phyloP scores from a whole-genome alignment of 106 monocot species.

The Dactylorhiza incarnata region DNA sequence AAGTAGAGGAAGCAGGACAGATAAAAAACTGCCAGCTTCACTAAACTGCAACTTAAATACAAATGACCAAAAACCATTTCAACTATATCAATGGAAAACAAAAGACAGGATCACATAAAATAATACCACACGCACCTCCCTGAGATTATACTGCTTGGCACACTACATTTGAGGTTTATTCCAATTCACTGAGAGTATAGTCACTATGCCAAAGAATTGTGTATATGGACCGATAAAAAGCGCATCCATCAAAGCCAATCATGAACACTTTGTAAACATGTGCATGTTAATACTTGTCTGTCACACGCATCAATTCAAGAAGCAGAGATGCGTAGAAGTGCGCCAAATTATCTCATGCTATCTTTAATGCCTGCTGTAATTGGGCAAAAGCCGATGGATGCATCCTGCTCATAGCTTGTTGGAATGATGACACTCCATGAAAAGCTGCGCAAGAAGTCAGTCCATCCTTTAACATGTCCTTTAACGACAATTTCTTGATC shows the following conservation, averaged over 20 bases:
- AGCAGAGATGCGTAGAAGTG: neutral
- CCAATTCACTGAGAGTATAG: neutral
- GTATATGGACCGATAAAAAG: conserved; percentile 1
- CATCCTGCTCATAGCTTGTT: conserved; percentile 77
- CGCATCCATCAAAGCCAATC: neutral
- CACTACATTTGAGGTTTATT: neutral
- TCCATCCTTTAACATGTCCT: conserved; percentile 73
- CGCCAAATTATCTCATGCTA: conserved; percentile 24
- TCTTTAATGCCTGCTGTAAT: conserved; percentile 79
- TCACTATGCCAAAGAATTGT: conserved; percentile 7
- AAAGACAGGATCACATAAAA: neutral
- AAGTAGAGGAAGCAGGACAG: conserved; percentile 27
- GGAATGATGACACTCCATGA: conserved; percentile 77
- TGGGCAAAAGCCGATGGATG: conserved; percentile 94
- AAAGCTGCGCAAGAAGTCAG: conserved; percentile 76
- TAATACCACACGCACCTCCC: neutral
- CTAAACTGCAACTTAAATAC: neutral
- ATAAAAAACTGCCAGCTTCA: conserved; percentile 41
- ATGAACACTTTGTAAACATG: neutral
- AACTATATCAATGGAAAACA: conserved; percentile 2
- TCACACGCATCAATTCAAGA: neutral
- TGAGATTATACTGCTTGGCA: neutral
- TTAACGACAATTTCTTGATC: conserved; percentile 74
- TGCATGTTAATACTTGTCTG: neutral
- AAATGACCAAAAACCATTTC: neutral